Evolutionary conservation across 768 basidiomycete species (phyloP), one percentile per base, ranked within the genome.

Genomic region (Leucocoprinus birnbaumii): DNA sequence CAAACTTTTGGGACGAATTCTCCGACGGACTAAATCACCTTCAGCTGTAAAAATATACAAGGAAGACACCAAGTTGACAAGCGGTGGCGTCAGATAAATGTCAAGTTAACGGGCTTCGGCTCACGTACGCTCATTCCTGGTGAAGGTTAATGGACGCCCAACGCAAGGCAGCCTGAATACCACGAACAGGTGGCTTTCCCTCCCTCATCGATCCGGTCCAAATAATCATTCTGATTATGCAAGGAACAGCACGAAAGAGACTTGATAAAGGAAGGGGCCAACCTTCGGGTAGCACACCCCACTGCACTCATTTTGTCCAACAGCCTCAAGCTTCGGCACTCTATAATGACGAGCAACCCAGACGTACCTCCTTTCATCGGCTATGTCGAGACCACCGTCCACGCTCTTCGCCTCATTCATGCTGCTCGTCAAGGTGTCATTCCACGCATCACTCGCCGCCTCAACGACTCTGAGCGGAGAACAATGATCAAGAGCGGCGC

Each of bases 351-450:
- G 61, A 77, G 75, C 66, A 80, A 76, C 69, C 75, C 79, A 50
- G 80, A 83, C 62, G 73, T 80, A 66, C 78, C 81, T 52, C 85
- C 87, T 45, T 90, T 90, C 75, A 76, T 78, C 56, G 90, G 91
- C 40, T 90, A 84, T 70, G 86, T 92, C 49, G 88, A 91, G 64
- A 86, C 87, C 42, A 91, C 89, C 14, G 80, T 82, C 63, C 85
- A 94, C 65, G 89, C 90, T 16, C 80, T 94, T 34, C 80, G 91
- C 24, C 79, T 94, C 61, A 89, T 93, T 62, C 86, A 91, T 67
- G 90, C 90, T 14, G 89, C 89, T 51, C 78, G 87, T 45, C 81
- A 86, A 59, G 90, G 91, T 22, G 75, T 87, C 61, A 86, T 92
- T 48, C 89, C 89, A 31, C 80, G 89, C 37, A 88, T 93, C 56